Conservation (phyloP, 2,329 filamentous ascomycete species). For the Alternaria gansuensis region DNA sequence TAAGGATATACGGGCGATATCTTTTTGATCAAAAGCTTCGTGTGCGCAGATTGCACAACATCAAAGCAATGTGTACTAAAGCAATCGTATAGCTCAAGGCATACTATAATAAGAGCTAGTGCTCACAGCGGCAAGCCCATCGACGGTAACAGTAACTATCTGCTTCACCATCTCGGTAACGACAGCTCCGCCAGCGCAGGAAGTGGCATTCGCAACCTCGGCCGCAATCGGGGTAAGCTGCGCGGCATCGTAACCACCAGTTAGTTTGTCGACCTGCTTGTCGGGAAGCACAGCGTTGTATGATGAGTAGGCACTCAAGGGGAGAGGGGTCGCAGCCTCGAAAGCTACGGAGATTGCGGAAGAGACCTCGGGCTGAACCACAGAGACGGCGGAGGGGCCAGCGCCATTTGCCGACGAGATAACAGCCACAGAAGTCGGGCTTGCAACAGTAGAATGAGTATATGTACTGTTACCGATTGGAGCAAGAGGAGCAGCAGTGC, state of each 20-base stretch:
- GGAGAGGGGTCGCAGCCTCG: conserved; percentile 18
- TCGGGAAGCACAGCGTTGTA: conserved; percentile 25
- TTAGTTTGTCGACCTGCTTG: conserved; percentile 17
- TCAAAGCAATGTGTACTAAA: neutral
- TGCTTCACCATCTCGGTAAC: conserved; percentile 37
- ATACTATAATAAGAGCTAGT: conserved; percentile 16
- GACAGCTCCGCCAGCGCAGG: conserved; percentile 21
- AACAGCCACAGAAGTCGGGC: conserved; percentile 13
- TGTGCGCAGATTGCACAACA: accelerated
- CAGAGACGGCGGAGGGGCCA: conserved; percentile 2
- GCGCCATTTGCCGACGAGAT: conserved; percentile 1
- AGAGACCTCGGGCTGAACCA: conserved; percentile 1
- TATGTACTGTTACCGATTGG: conserved; percentile 16
- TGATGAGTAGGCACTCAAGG: conserved; percentile 10
- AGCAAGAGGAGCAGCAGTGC: conserved; percentile 31
- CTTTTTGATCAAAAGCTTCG: neutral
- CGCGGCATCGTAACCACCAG: conserved; percentile 11
- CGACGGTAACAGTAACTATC: conserved; percentile 40
- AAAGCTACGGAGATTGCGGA: neutral
- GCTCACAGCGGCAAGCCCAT: conserved; percentile 5
- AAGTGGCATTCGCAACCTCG: conserved; percentile 18
- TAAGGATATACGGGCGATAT: neutral
- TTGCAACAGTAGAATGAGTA: conserved; percentile 5
- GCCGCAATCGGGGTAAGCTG: conserved; percentile 11
- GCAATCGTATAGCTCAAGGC: neutral